A percentile compares a stretch with the other conserved stretches of the same genome.
Evolutionary conservation across 306 rosid species (phyloP).

Genomic region (Bauhinia variegata): DNA sequence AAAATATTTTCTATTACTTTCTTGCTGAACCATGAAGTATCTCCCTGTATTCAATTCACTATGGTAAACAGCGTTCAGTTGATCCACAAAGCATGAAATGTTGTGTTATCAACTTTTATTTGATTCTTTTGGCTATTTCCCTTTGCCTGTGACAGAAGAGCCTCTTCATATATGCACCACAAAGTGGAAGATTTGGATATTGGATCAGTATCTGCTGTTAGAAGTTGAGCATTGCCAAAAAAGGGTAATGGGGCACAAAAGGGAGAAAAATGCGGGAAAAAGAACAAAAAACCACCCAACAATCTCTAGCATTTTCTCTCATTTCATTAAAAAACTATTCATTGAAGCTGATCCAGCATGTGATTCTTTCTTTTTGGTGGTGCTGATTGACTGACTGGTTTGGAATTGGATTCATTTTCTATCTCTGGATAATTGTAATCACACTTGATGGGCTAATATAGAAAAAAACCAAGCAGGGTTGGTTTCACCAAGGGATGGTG

Average conservation of each 20-base stretch:
- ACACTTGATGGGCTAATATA: too few species aligned
- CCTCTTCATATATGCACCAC: conserved; percentile 67
- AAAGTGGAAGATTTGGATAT: conserved; percentile 37
- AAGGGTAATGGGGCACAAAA: conserved; percentile 39
- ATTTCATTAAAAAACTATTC: background rate
- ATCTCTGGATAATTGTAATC: too few species aligned
- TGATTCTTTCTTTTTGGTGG: too few species aligned
- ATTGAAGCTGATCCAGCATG: background rate
- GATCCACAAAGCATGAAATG: background rate
- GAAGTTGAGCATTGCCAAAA: conserved; percentile 39
- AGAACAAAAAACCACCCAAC: background rate
- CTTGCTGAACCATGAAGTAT: conserved; percentile 3
- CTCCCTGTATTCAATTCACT: conserved; percentile 10
- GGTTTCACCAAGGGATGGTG: too few species aligned
- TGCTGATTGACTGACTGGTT: too few species aligned
- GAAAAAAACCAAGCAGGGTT: too few species aligned
- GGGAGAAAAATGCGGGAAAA: background rate
- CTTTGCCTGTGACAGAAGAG: conserved; percentile 52
- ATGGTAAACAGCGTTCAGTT: background rate
- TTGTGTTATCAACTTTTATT: conserved; percentile 13
- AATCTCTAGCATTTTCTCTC: background rate
- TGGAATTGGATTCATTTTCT: too few species aligned
- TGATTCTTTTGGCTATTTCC: conserved; percentile 29
- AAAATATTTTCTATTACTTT: too few species aligned
- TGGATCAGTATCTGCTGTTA: conserved; percentile 42